Conservation (phyloP, 495 filamentous ascomycete species). For the Aspergillus steynii region DNA sequence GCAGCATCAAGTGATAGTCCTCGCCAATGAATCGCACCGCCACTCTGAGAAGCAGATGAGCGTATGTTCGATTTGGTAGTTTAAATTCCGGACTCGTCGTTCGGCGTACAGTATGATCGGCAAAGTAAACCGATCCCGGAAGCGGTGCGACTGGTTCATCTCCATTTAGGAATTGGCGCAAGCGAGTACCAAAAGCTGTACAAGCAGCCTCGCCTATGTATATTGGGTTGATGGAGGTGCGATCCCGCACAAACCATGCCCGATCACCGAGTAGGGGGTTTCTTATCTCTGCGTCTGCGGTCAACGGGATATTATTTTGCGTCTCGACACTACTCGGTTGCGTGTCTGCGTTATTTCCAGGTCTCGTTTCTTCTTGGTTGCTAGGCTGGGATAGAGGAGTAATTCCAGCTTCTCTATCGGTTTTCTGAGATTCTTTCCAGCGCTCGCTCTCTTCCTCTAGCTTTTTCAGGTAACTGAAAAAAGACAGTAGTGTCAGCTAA, state of each 20-base stretch:
- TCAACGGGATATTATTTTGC: too few relatives aligned
- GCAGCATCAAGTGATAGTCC: neutral
- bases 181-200: too few relatives aligned
- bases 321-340: too few relatives aligned
- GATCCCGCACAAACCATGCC: too few relatives aligned
- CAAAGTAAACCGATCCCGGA: neutral
- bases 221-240: too few relatives aligned
- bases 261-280: too few relatives aligned
- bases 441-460: constrained; percentile 13
- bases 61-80: neutral
- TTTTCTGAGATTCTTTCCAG: constrained; percentile 3
- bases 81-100: neutral
- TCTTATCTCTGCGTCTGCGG: too few relatives aligned
- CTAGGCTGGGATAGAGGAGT: too few relatives aligned
- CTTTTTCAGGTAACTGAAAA: constrained; percentile 10
- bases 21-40: neutral
- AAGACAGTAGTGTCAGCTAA: neutral
- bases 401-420: constrained; percentile 1
- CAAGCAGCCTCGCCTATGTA: too few relatives aligned
- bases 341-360: too few relatives aligned
- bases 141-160: constrained; percentile 2
- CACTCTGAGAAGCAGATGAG: neutral
- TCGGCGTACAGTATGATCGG: neutral
- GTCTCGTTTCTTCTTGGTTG: too few relatives aligned
- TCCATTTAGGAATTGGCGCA: too few relatives aligned